These are phyloP conservation scores for Heritiera littoralis DNA, from an alignment of 345 rosid genomes.

Conservation along the genomic window DNA sequence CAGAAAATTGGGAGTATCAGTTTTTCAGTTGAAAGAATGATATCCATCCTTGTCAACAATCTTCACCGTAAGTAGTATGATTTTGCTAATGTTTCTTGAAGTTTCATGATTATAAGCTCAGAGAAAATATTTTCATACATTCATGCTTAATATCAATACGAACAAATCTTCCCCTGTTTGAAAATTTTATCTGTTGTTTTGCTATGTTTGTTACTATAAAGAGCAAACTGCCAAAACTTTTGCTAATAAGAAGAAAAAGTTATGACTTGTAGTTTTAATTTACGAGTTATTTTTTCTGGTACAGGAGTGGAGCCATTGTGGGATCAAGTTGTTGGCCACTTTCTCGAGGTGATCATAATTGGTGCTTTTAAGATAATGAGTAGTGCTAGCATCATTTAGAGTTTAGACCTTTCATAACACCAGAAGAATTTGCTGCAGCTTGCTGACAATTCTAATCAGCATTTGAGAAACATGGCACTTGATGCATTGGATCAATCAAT, in stretches of 20 bases:
- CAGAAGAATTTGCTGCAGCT: slow-evolving; percentile 63
- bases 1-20: slow-evolving; percentile 80
- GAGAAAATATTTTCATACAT: neutral
- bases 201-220: neutral
- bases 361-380: slow-evolving; percentile 27
- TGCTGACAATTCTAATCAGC: slow-evolving; percentile 78
- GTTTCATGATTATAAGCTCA: neutral
- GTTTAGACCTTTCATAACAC: slow-evolving; percentile 36
- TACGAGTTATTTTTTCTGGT: slow-evolving; percentile 4
- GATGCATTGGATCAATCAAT: slow-evolving; percentile 95
- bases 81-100: slow-evolving; percentile 18
- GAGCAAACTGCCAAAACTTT: neutral
- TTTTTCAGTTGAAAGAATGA: slow-evolving; percentile 93
- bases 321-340: slow-evolving; percentile 93
- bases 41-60: slow-evolving; percentile 87
- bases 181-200: neutral
- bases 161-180: slow-evolving; percentile 3
- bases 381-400: slow-evolving; percentile 21
- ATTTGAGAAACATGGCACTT: slow-evolving; percentile 79
- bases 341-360: slow-evolving; percentile 67
- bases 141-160: neutral
- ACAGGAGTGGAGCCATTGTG: slow-evolving; percentile 90
- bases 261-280: neutral
- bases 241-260: neutral
- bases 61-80: slow-evolving; percentile 75